Conservation (phyloP, 75 land plant species). For the Sequoiadendron giganteum region DNA sequence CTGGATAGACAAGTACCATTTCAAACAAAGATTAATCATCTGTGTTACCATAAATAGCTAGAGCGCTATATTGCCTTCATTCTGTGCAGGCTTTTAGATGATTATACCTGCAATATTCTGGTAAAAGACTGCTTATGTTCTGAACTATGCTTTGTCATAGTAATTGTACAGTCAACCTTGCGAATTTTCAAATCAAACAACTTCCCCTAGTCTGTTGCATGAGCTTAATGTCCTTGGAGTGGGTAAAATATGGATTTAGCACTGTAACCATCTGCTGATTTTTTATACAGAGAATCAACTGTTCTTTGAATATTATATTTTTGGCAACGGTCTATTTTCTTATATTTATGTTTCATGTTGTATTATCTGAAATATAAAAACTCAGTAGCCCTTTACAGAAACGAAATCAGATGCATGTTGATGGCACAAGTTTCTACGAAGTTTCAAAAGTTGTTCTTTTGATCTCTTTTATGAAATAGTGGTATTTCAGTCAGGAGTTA, state of each 20-base stretch:
- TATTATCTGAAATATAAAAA: background rate
- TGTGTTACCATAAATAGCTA: background rate
- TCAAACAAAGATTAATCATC: background rate
- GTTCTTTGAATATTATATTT: background rate
- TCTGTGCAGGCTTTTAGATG: background rate
- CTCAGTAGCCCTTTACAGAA: background rate
- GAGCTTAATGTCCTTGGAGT: background rate
- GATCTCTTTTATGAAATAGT: background rate
- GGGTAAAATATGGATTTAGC: background rate
- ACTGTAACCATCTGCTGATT: background rate
- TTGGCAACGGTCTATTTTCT: background rate
- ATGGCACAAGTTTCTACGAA: background rate
- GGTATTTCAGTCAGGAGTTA: background rate
- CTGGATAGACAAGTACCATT: background rate
- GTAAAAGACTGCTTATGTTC: background rate
- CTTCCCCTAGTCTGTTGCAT: background rate
- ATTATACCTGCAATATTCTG: background rate
- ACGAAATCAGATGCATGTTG: background rate
- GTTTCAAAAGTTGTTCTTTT: too few relatives aligned
- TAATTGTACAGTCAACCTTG: background rate
- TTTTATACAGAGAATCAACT: background rate
- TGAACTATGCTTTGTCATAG: constrained; percentile 1
- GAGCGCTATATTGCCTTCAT: background rate
- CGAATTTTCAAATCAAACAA: background rate
- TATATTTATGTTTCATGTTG: background rate